phyloP scores from a whole-genome alignment of 495 filamentous ascomycete genomes.

The Neurospora sp. region DNA sequence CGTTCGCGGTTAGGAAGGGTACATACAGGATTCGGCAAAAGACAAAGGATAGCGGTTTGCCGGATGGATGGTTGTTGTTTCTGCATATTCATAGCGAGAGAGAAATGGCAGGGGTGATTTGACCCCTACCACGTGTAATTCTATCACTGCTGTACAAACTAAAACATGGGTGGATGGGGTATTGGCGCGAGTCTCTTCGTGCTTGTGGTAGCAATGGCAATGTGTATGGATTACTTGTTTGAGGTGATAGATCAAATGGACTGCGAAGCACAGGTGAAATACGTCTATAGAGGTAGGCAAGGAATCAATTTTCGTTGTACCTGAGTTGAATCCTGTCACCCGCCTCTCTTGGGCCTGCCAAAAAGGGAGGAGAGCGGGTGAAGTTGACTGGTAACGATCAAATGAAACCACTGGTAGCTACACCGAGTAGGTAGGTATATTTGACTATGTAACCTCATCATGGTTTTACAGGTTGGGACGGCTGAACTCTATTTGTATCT shows the following conservation, averaged over 20 bases:
- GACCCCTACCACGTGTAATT: not conserved
- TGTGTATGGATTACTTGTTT: not conserved
- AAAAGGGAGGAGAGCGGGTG: too few relatives aligned
- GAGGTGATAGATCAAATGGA: not conserved
- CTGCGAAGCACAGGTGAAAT: too few relatives aligned
- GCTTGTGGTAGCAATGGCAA: not conserved
- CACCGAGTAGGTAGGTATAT: not conserved
- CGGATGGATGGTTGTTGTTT: not conserved
- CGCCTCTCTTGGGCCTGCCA: too few relatives aligned
- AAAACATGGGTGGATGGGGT: not conserved
- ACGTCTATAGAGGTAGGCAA: too few relatives aligned
- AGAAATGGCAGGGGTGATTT: not conserved
- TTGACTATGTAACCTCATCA: not conserved
- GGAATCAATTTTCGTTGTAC: too few relatives aligned
- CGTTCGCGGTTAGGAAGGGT: slow-evolving; percentile 20
- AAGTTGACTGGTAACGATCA: not conserved
- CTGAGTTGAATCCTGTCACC: too few relatives aligned
- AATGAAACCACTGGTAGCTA: not conserved
- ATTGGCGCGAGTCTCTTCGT: not conserved
- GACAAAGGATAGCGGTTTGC: not conserved
- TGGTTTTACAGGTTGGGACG: not conserved
- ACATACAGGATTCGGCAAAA: not conserved
- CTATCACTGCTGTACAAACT: not conserved
- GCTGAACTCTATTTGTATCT: not conserved
- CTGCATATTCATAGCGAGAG: not conserved